These are phyloP conservation scores for Psophocarpus tetragonolobus DNA, from an alignment of 306 rosid species.

Conservation along the genomic window DNA sequence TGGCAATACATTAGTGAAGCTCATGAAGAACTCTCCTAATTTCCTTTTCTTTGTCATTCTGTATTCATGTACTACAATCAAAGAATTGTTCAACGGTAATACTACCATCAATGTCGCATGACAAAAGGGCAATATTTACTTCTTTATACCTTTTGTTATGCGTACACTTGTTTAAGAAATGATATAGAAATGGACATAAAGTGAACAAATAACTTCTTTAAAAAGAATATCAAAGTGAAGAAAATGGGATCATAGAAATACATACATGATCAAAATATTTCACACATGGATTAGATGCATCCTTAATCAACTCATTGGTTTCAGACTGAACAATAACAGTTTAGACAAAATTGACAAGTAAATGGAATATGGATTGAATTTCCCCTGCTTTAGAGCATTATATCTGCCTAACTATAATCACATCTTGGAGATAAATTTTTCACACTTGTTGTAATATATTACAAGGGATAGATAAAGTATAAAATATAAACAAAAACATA, in stretches of 20 bases:
- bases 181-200: not conserved
- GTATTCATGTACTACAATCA: not conserved
- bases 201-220: not conserved
- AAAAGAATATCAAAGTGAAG: not conserved
- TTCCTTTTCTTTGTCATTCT: not conserved
- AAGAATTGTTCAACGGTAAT: not conserved
- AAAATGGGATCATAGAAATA: not conserved
- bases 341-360: not conserved
- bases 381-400: not conserved
- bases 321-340: too few species aligned
- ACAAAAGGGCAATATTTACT: not conserved
- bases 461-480: not conserved
- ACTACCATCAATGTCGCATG: not conserved
- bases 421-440: not conserved
- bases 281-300: not conserved
- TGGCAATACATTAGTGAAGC: not conserved
- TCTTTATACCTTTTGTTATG: not conserved
- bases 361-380: not conserved
- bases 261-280: not conserved
- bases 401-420: conserved; percentile 4
- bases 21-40: not conserved
- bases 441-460: not conserved
- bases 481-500: not conserved
- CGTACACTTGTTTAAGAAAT: not conserved
- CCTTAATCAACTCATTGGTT: not conserved